Evolutionary conservation across 208 protist genomes (phyloP).

Genomic region (Angomonas ambiguus): DNA sequence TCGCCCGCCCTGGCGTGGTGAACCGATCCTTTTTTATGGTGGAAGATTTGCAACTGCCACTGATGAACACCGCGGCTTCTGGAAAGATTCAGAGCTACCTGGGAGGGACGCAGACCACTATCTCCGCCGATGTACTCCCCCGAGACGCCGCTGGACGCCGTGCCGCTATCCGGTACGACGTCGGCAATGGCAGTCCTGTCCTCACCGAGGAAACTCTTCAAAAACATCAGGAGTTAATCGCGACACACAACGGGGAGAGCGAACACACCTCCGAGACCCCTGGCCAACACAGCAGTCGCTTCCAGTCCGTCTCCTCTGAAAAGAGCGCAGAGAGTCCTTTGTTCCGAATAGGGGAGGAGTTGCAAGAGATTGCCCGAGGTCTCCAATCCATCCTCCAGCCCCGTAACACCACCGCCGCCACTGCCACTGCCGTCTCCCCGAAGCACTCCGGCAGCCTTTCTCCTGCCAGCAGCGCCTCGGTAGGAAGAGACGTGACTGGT

Average conservation of each 20-base stretch:
- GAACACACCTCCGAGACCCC: not conserved
- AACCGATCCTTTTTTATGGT: slow-evolving; percentile 57
- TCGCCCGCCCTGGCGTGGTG: slow-evolving; percentile 20
- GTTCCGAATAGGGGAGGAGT: not conserved
- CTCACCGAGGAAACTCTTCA: slow-evolving; percentile 10
- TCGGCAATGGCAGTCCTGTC: not conserved
- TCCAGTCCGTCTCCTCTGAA: slow-evolving; percentile 1
- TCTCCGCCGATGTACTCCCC: not conserved
- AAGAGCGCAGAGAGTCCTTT: not conserved
- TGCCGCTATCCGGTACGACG: not conserved
- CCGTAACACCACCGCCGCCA: not conserved
- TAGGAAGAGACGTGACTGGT: not conserved
- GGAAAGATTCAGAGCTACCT: not conserved
- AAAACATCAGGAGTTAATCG: slow-evolving; percentile 3
- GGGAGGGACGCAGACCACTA: not conserved
- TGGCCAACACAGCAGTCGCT: not conserved
- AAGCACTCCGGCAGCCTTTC: slow-evolving; percentile 1
- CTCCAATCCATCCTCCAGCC: slow-evolving; percentile 13
- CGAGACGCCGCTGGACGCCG: not conserved
- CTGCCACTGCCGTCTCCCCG: not conserved
- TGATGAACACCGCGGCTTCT: slow-evolving; percentile 1
- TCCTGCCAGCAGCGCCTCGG: not conserved
- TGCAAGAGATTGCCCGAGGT: slow-evolving; percentile 16
- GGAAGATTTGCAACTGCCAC: slow-evolving; percentile 23
- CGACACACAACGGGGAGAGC: not conserved